Evolutionary conservation across 306 rosid genomes (phyloP), one percentile per base, ranked within the genome.

Genomic region (Casuarina equisetifolia): DNA sequence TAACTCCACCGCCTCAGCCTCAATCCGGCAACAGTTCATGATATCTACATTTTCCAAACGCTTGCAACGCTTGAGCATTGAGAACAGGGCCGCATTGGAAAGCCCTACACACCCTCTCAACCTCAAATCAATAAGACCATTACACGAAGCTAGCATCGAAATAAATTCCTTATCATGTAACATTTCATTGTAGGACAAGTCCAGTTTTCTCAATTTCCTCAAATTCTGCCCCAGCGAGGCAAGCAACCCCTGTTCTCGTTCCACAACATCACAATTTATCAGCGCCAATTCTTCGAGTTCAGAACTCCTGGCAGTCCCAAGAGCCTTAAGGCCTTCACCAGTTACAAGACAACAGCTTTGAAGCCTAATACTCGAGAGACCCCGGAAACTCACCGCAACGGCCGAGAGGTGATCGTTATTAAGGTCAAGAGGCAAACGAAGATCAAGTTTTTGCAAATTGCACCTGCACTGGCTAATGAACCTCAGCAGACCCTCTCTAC

Each of bases 391-490:
- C 4, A 9, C 9, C 0, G 99, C 88, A 4, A 86, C 68, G 17
- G 96, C 86, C 3, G 52, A 53, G 6, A 95, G 88, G 70, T 95
- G 99, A 15, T 79, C 80, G 75, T 95, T 95, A 44, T 78, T 50
- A 35, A 95, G 92, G 86, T 95, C 99, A 39, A 95, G 81, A 81
- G 98, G 98, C 64, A 95, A 78, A 0, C 98, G 96, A 44, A 95
- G 85, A 51, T 95, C 92, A 0, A 95, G 85, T 46, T 79, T 91
- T 8, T 66, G 87, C 52, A 95, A 19, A 62, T 82, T 80, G 4
- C 85, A 82, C 3, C 63, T 83, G 55, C 79, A 74, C 2, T 72
- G 80, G 73, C 70, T 70, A 20, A 92, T 81, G 76, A 95, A 92
- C 12, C 85, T 80, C 3, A 88, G 89, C 38, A 95, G 53, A 1